phyloP scores from a whole-genome alignment of 2,329 filamentous ascomycete genomes.

The Macroventuria anomochaeta region DNA sequence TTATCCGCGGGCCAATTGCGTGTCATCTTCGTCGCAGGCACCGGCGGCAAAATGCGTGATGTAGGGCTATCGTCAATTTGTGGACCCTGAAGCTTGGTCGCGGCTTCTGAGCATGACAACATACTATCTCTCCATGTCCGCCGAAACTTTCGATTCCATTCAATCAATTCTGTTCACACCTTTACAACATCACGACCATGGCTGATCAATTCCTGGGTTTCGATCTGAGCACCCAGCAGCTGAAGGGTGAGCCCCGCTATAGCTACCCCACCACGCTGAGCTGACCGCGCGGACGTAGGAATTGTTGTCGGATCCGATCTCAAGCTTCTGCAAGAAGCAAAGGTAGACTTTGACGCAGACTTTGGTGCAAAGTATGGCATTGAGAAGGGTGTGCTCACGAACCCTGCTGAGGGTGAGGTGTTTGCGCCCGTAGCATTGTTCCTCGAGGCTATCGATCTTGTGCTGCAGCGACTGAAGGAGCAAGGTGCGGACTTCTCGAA shows the following conservation, averaged over 20 bases:
- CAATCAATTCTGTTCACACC: neutral
- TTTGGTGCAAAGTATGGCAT: slow-evolving; percentile 69
- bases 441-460: slow-evolving; percentile 89
- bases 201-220: slow-evolving; percentile 80
- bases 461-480: slow-evolving; percentile 74
- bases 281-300: slow-evolving; percentile 56
- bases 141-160: neutral
- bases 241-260: slow-evolving; percentile 71
- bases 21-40: slow-evolving; percentile 29
- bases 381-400: slow-evolving; percentile 85
- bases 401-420: slow-evolving; percentile 83
- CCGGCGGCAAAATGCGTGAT: slow-evolving; percentile 44
- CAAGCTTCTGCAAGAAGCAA: slow-evolving; percentile 80
- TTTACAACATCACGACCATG: slow-evolving; percentile 32
- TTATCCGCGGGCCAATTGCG: slow-evolving; percentile 38
- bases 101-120: neutral
- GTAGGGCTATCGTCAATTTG: slow-evolving; percentile 17
- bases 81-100: slow-evolving; percentile 11
- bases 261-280: slow-evolving; percentile 41
- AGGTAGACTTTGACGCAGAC: slow-evolving; percentile 94
- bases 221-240: slow-evolving; percentile 94
- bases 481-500: slow-evolving; percentile 74
- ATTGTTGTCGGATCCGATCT: slow-evolving; percentile 85
- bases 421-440: slow-evolving; percentile 93
- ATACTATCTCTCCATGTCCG: slow-evolving; percentile 23